Evolutionary conservation across 192 early-diverging fungal genomes (phyloP), one percentile per base, ranked within the genome.

Genomic region (Diversispora epigaea): DNA sequence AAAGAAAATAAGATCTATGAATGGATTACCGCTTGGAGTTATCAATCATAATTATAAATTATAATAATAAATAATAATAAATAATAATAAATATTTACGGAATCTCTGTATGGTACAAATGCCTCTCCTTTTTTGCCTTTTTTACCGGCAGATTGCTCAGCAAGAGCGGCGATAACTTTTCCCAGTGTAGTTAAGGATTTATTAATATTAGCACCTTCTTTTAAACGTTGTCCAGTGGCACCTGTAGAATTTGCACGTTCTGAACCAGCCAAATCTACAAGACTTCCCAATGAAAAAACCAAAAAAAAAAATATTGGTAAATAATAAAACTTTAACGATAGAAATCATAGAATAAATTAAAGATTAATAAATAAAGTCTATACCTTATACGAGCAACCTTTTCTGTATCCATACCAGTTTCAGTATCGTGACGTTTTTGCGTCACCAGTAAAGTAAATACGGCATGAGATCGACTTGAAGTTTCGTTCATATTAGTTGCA

Each of bases 201-300:
- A 83, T 98, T 98, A 85, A 98, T 98, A 58, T 94, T 95, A 12
- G 93, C 93, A 32, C 95, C 96, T 82, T 98, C 96, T 73, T 93
- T 94, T 10, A 97, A 78, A 10, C 95, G 86, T 60, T 81, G 78
- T 3, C 96, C 96, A 0, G 93, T 93, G 0, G 93, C 93, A 73
- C 91, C 91, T 6, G 96, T 95, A 44, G 90, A 79, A 76, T 92
- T 90, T 3, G 95, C 93, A 19, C 96, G 89, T 80, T 98, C 96
- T 83, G 91, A 93, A 74, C 96, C 96, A 3, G 96, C 96, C 64
- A 98, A 84, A 86, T 98, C 96, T 0, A 98, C 94, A 64, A 98
- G 77, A 79, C 91, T 90, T 54, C 25, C 25, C 25, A 32, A 32
- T 32, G 25, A 32, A 32, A 32, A 32, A 32, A 32, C 2, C 25